Evolutionary conservation across 208 protist species (phyloP), one percentile per base, ranked within the genome.

Genomic region (Naegleria fowleri): DNA sequence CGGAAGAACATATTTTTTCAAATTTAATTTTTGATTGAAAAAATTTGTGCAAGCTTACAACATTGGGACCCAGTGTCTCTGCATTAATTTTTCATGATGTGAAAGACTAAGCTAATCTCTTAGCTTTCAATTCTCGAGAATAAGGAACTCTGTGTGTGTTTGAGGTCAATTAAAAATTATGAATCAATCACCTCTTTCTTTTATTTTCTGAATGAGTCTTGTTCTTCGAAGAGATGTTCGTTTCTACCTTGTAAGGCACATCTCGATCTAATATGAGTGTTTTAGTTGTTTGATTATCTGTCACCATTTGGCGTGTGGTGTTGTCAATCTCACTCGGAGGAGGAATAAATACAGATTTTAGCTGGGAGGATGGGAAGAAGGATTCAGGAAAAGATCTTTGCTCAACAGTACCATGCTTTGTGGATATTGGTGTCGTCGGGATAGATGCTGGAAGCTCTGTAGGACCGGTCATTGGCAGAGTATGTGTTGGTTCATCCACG

Each of bases 1-100:
- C 55, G 55, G 55, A 67, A 67, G 55, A 67, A 67, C 55, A 67
- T 67, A 67, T 67, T 67, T 67, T 67, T 67, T 67, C 55, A 67
- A 67, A 29, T 67, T 67, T 15, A 67, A 67, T 67, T 29, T 67
- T 67, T 67, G 55, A 67, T 67, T 67, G 55, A 67, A 67, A 29
- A 29, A 29, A 19, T 29, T 67, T 15, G 19, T 67, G 55, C 13
- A 19, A 22, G 2, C 6, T 48, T 48, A 48, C 43, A 48, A 48
- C 7, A 48, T 9, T 7, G 43, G 7, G 43, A 48, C n/a, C n/a
- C n/a, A n/a, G n/a, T n/a, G n/a, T n/a, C n/a, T n/a, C n/a, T n/a
- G n/a, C n/a, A n/a, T n/a, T n/a, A n/a, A n/a, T n/a, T n/a, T n/a
- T n/a, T n/a, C n/a, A n/a, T n/a, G n/a, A n/a, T n/a, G n/a, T n/a